These are phyloP conservation scores for Pueraria montana DNA, from an alignment of 306 rosid genomes.

Conservation along the genomic window DNA sequence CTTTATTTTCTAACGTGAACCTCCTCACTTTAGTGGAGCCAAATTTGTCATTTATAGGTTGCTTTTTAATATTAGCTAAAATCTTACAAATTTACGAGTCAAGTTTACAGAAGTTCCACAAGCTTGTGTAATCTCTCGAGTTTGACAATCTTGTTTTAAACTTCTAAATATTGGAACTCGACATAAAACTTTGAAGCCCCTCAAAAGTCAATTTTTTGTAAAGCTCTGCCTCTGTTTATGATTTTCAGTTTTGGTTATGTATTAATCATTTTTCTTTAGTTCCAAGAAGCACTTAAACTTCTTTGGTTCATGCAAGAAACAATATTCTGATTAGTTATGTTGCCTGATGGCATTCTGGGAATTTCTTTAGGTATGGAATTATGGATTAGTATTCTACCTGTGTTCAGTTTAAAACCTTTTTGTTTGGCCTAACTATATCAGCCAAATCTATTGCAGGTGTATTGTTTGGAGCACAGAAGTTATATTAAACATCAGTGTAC, in stretches of 20 bases:
- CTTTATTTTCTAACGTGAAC: too few species aligned
- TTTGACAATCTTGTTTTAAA: background rate
- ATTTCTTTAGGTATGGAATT: background rate
- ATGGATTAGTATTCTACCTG: background rate
- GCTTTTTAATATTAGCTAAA: background rate
- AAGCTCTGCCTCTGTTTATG: background rate
- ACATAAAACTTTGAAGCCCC: background rate
- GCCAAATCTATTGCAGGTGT: slow-evolving; percentile 56
- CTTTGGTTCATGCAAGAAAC: slow-evolving; percentile 3
- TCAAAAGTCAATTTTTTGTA: background rate
- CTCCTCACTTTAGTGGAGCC: too few species aligned
- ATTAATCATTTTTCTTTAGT: slow-evolving; percentile 7
- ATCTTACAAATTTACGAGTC: background rate
- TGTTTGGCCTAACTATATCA: slow-evolving; percentile 1
- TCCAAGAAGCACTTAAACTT: background rate
- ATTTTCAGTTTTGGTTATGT: slow-evolving; percentile 35
- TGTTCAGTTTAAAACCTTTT: background rate
- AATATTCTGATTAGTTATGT: background rate
- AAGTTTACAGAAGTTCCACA: background rate
- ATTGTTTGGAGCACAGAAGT: slow-evolving; percentile 81
- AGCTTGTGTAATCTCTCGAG: background rate
- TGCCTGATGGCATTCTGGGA: background rate
- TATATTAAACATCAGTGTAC: slow-evolving; percentile 71
- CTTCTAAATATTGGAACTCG: slow-evolving; percentile 3
- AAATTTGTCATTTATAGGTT: background rate